Evolutionary conservation across 176 grass and related monocot species (phyloP), one percentile per base, ranked within the genome.

Genomic region (Coix lacrymajobi): DNA sequence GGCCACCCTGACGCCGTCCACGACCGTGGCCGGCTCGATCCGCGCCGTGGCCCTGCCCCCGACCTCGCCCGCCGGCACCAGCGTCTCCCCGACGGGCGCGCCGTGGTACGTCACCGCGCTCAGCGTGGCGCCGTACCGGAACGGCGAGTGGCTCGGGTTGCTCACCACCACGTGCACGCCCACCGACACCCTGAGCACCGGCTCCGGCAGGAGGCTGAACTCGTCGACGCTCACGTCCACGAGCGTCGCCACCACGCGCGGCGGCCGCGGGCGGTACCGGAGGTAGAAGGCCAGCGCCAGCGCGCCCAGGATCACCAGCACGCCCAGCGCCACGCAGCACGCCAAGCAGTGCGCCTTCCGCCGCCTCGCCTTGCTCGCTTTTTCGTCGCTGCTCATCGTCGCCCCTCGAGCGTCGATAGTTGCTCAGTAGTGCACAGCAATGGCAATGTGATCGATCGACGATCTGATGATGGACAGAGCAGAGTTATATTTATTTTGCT

Each of bases 131-230:
- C 85, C 81, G 78, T 92, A 92, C 60, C 85, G 76, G 88, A n/a
- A 97, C 32, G 83, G 81, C 8, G 86, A 74, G 68, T 77, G 58
- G 89, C 93, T 92, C 13, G 89, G 95, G 84, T 97, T 97, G 70
- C 20, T 71, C 28, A 94, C 69, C 64, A 73, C 41, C 60, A 94
- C 88, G 31, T 89, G 81, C 24, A 89, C 82, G 1, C 79, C 81
- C 19, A 91, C 85, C 2, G 78, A 74, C 7, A 87, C 1, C 40
- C 52, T 81, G 0, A 97, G 81, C 19, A 22, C 7, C 56, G 84
- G 69, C 43, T 51, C 43, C 26, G 85, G 87, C 0, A 85, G 51
- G 1, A 87, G 80, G 46, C 49, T 22, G 62, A 94, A 58, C 19
- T 89, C 68, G n/a, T 86, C 64, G 17, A 90, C 4, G 25, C 9